phyloP scores from a whole-genome alignment of 768 basidiomycete species.

The Mycena capillaripes region DNA sequence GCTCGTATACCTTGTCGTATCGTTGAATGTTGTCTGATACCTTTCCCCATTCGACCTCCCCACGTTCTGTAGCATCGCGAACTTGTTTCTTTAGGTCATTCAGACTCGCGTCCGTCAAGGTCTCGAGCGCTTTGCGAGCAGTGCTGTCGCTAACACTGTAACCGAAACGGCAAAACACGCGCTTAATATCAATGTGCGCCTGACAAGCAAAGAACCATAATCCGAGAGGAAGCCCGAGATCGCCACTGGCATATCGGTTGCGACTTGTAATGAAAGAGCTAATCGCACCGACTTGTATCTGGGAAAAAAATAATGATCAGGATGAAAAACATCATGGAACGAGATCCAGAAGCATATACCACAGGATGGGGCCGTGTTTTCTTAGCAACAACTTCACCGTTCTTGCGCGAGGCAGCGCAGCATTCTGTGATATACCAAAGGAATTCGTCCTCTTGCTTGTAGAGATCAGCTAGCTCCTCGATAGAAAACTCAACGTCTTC shows the following conservation, averaged over 20 bases:
- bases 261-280: background rate
- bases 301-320: background rate
- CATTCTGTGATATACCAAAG: background rate
- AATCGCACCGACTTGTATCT: background rate
- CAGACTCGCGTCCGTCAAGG: background rate
- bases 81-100: too few relatives aligned
- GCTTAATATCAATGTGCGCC: background rate
- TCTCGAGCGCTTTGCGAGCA: background rate
- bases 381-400: background rate
- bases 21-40: too few relatives aligned
- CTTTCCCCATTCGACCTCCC: too few relatives aligned
- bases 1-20: background rate
- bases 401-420: background rate
- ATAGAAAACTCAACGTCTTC: background rate
- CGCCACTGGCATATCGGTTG: background rate
- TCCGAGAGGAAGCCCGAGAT: background rate
- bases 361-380: too few relatives aligned
- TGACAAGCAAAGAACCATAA: background rate
- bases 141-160: constrained; percentile 5
- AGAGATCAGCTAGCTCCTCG: background rate
- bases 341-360: too few relatives aligned
- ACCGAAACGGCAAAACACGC: background rate
- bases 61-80: too few relatives aligned
- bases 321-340: too few relatives aligned
- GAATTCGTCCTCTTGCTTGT: background rate